These are phyloP conservation scores for Ustilaginoidea virens DNA, from an alignment of 2,329 filamentous ascomycete genomes.

Conservation along the genomic window DNA sequence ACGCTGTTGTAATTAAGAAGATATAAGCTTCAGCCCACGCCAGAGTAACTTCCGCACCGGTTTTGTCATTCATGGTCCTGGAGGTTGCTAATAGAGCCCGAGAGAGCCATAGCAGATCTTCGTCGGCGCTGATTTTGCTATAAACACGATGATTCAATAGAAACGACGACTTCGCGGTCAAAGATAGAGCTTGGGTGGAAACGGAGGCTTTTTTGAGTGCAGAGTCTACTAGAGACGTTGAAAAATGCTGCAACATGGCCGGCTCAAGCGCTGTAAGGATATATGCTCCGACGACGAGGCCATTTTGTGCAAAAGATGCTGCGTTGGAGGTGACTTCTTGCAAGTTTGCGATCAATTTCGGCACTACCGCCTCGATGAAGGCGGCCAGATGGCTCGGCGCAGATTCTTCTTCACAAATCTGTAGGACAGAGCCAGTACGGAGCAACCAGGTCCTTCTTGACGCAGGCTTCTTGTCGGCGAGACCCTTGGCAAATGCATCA, in stretches of 20 bases:
- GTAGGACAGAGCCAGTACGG: constrained; percentile 55
- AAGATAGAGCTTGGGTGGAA: constrained; percentile 46
- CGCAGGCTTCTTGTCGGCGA: constrained; percentile 69
- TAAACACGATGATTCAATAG: constrained; percentile 75
- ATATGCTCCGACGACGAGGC: constrained; percentile 66
- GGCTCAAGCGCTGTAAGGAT: constrained; percentile 53
- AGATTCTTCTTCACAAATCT: constrained; percentile 29
- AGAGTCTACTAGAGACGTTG: constrained; percentile 30
- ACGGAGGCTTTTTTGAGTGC: constrained; percentile 43
- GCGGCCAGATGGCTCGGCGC: constrained; percentile 30
- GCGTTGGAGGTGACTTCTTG: constrained; percentile 68
- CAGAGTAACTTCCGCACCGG: constrained; percentile 33
- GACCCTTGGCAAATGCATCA: constrained; percentile 65
- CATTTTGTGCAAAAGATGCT: constrained; percentile 62
- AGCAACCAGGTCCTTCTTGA: constrained; percentile 71
- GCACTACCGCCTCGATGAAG: constrained; percentile 36
- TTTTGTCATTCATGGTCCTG: constrained; percentile 33
- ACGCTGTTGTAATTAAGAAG: constrained; percentile 54
- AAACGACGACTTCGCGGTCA: constrained; percentile 75
- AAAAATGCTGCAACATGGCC: constrained; percentile 34
- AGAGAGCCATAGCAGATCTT: constrained; percentile 66
- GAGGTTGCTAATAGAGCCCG: constrained; percentile 52
- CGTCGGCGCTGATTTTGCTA: constrained; percentile 56
- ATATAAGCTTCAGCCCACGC: constrained; percentile 78
- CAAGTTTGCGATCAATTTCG: constrained; percentile 52